Evolutionary conservation across 768 basidiomycete species (phyloP), one percentile per base, ranked within the genome.

Genomic region (Pluteus cervinus): DNA sequence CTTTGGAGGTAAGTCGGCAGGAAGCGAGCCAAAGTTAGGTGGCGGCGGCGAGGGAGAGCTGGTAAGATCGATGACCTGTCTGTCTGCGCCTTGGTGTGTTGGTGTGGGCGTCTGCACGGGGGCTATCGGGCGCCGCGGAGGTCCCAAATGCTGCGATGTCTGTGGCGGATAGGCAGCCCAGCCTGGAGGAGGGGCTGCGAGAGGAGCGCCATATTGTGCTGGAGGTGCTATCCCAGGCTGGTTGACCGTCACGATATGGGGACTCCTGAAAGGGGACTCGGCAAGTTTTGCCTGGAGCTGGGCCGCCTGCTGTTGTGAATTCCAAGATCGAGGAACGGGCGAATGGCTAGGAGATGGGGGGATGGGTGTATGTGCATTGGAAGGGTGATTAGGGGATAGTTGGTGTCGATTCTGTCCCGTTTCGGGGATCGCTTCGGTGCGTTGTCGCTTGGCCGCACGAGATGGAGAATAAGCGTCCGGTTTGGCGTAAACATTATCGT

Each of bases 1-100:
- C 63, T 81, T 86, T 10, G 82, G 84, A 5, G 83, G 71, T 12
- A 86, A 58, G 30, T 86, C 81, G 7, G 66, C 62, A 3, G 78
- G 73, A 2, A 79, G 60, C 8, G 54, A 44, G 21, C 55, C 32
- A 4, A 49, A 32, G 15, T 57, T 56, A 2, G 53, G 42, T 3
- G 72, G 71, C 9, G 71, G 69, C 32, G 74, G 61, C 39, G 73
- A 66, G 6, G 83, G 82, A 2, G 81, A 82, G 40, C 67, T 62
- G 12, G 81, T 87, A 23, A 87, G 73, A 69, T 87, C 85, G 56
- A 87, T 87, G 37, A 86, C 65, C 44, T 83, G 80, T 41, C 64
- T 67, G 34, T 53, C 54, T 4, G 57, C 47, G 29, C 57, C 46
- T 0, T 48, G 48, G 39, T 58, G 44, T 14, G 48, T 37, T 17